Evolutionary conservation across 148 eudicot species (phyloP).

Genomic region (Pharnaceum exiguum): DNA sequence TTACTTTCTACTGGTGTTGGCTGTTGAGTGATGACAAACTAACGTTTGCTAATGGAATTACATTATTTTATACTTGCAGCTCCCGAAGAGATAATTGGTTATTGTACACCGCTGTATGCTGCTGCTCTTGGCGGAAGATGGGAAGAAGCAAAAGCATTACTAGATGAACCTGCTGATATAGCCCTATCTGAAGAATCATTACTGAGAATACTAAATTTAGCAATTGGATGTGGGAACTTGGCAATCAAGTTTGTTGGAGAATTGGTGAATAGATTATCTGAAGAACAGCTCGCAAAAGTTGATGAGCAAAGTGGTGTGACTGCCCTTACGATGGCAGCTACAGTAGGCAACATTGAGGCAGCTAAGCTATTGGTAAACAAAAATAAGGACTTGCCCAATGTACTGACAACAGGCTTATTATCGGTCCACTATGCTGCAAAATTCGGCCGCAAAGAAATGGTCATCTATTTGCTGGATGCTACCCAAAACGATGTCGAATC

Average conservation of each 20-base stretch:
- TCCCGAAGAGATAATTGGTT: no score
- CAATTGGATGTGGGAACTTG: constrained; percentile 7
- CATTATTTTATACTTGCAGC: no score
- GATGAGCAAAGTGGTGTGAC: constrained; percentile 10
- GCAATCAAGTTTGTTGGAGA: background rate
- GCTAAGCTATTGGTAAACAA: background rate
- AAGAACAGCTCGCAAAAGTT: constrained; percentile 16
- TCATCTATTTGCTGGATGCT: background rate
- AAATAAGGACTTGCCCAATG: background rate
- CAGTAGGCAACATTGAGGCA: constrained; percentile 6
- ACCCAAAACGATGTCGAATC: constrained; percentile 1
- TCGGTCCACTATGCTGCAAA: background rate
- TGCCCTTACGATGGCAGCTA: constrained; percentile 3
- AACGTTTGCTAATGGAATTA: no score
- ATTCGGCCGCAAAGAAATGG: constrained; percentile 1
- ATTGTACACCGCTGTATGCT: constrained; percentile 11
- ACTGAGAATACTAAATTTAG: constrained; percentile 11
- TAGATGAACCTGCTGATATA: constrained; percentile 12
- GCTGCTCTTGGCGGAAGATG: constrained; percentile 13
- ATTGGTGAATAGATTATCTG: constrained; percentile 3
- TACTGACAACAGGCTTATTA: background rate
- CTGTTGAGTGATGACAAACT: no score
- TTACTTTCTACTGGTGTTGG: no score
- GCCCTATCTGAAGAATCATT: constrained; percentile 14
- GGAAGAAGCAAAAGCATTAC: constrained; percentile 7